phyloP scores from a whole-genome alignment of 2,329 filamentous ascomycete species.

The Zymoseptoria pseudotritici region DNA sequence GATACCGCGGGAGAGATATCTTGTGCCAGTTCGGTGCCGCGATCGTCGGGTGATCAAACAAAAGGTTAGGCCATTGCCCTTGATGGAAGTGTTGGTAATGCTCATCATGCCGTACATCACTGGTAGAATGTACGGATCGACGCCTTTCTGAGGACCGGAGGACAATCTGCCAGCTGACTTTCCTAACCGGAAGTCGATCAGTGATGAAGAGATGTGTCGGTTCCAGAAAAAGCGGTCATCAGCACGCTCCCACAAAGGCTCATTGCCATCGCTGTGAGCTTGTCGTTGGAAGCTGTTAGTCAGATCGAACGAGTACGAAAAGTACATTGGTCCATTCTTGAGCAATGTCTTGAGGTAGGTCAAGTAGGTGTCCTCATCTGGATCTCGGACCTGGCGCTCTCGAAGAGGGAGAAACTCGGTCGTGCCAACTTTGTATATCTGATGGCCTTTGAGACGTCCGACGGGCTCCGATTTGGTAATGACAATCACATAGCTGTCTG shows the following conservation, averaged over 20 bases:
- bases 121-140: slow-evolving; percentile 88
- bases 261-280: slow-evolving; percentile 61
- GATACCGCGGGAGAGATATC: slow-evolving; percentile 90
- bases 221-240: slow-evolving; percentile 99
- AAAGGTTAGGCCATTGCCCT: slow-evolving; percentile 75
- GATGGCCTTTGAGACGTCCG: slow-evolving; percentile 87
- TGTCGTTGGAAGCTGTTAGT: slow-evolving; percentile 97
- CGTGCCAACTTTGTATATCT: slow-evolving; percentile 85
- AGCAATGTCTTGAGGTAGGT: slow-evolving; percentile 72
- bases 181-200: slow-evolving; percentile 78
- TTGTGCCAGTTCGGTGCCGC: slow-evolving; percentile 77
- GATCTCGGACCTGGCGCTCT: slow-evolving; percentile 83
- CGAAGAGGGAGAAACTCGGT: slow-evolving; percentile 92
- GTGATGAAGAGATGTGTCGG: slow-evolving; percentile 78
- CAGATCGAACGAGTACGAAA: slow-evolving; percentile 93
- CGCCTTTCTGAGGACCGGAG: slow-evolving; percentile 62
- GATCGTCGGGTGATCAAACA: slow-evolving; percentile 83
- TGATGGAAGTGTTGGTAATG: slow-evolving; percentile 79
- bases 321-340: slow-evolving; percentile 85
- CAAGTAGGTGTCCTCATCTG: slow-evolving; percentile 90
- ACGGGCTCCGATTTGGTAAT: slow-evolving; percentile 91
- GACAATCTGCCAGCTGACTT: slow-evolving; percentile 52
- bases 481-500: slow-evolving; percentile 93
- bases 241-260: slow-evolving; percentile 81
- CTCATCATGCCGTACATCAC: slow-evolving; percentile 95